Base-by-base conservation (phyloP, 805 yeast species). In the Candida andamanensis region DNA sequence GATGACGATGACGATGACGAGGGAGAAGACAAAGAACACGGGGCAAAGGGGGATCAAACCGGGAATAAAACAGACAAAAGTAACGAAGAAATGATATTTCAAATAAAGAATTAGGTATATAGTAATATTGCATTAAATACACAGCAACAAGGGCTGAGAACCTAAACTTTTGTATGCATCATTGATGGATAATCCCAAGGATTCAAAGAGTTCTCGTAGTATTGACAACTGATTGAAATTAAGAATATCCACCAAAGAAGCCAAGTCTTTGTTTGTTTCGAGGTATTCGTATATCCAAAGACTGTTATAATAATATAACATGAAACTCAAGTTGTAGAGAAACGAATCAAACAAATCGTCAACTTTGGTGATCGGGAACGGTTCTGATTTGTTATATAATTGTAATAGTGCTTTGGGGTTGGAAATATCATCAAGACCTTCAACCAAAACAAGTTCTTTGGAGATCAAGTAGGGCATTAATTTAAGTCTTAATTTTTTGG, bases 271-370 rank as follows among this genome's bases (percentile, higher is more conserved):
- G 22, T 38, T 46, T n/a, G 43, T 23, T 16, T 29, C 24, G 17
- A 57, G 25, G 31, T 28, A 42, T 4, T 44, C 24, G 10, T 36
- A 6, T 20, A 57, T 32, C 15, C 32, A 33, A 6, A 33, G 21
- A 30, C 46, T 49, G 31, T 58, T 58, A 14, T 40, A 29, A 17
- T 44, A 36, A 17, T 54, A 47, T 13, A 38, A 36, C n/a, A 46
- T 38, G 5, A 52, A 42, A 10, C 56, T 55, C 6, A 58, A 35
- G 33, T 50, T 59, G 37, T 65, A 65, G 19, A 65, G 44, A 16
- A 61, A 44, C 13, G 62, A 52, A 38, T 65, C 72, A n/a, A 62
- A 49, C 41, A 65, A 50, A 44, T 65, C 72, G 36, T 65, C 72
- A 12, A 54, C 35, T 36, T 65, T 65, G 5, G 12, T 40, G 36